Evolutionary conservation across 2,329 filamentous ascomycete species (phyloP).

Genomic region (Aspergillus quadrilineatus): DNA sequence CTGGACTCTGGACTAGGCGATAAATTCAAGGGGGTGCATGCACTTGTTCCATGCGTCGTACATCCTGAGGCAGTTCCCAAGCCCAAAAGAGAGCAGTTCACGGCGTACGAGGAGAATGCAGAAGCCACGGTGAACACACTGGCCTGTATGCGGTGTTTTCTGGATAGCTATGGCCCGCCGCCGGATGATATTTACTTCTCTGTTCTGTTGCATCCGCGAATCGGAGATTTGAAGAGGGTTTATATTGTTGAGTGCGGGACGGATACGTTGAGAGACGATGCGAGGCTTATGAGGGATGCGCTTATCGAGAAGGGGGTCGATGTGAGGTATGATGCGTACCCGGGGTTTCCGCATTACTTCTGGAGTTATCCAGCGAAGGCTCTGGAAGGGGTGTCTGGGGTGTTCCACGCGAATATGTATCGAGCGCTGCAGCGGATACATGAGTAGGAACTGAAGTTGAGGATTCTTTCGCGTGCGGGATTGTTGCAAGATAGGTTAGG

Average conservation of each 20-base stretch:
- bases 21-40: slow-evolving; percentile 40
- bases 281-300: slow-evolving; percentile 5
- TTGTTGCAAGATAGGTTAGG: no score
- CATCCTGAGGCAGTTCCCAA: slow-evolving; percentile 39
- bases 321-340: slow-evolving; percentile 4
- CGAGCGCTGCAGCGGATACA: slow-evolving; percentile 2
- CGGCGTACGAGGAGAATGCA: slow-evolving; percentile 37
- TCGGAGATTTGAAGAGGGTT: slow-evolving; percentile 11
- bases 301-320: slow-evolving; percentile 1
- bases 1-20: slow-evolving; percentile 37
- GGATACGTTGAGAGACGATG: slow-evolving; percentile 15
- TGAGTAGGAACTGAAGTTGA: background rate
- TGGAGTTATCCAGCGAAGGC: slow-evolving; percentile 6
- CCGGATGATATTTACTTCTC: slow-evolving; percentile 7
- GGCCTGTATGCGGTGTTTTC: slow-evolving; percentile 36
- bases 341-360: slow-evolving; percentile 8
- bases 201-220: slow-evolving; percentile 5
- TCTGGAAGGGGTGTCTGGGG: background rate
- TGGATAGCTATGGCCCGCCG: slow-evolving; percentile 20
- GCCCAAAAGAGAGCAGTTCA: slow-evolving; percentile 35
- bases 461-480: background rate
- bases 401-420: slow-evolving; percentile 8
- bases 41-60: slow-evolving; percentile 37
- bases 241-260: slow-evolving; percentile 13
- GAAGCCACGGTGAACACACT: slow-evolving; percentile 38